Evolutionary conservation across 371 early-diverging fungal genomes (phyloP).

Genomic region (Circinella minor): DNA sequence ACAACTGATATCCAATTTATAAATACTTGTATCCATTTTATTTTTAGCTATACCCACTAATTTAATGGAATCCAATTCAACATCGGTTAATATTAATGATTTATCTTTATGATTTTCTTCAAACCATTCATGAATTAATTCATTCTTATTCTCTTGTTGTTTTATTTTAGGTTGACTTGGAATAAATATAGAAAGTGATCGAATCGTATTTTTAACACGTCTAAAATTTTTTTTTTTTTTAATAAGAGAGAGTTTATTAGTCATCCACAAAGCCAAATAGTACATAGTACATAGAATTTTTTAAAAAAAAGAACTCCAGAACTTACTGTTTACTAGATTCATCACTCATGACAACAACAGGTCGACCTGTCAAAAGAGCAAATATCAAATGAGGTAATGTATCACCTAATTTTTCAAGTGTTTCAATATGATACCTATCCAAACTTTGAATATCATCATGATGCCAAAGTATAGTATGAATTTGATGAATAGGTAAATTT

Average conservation of each 20-base stretch:
- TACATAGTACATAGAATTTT: neutral
- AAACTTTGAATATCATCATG: neutral
- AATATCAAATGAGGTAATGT: slow-evolving; percentile 40
- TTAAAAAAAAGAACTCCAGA: neutral
- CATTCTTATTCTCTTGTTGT: slow-evolving; percentile 24
- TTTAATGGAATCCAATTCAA: slow-evolving; percentile 31
- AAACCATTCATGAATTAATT: slow-evolving; percentile 35
- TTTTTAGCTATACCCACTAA: slow-evolving; percentile 37
- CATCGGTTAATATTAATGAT: slow-evolving; percentile 24
- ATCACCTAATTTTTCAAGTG: slow-evolving; percentile 7
- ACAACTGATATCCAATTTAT: slow-evolving; percentile 41
- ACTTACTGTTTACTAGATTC: neutral
- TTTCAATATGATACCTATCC: slow-evolving; percentile 1
- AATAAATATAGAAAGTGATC: slow-evolving; percentile 43
- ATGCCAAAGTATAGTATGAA: slow-evolving; percentile 6
- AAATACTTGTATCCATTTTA: slow-evolving; percentile 41
- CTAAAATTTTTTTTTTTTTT: slow-evolving; percentile 16
- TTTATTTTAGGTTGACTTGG: slow-evolving; percentile 32
- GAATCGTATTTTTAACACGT: slow-evolving; percentile 34
- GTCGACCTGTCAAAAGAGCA: slow-evolving; percentile 46
- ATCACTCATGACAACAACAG: slow-evolving; percentile 36
- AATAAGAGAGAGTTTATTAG: neutral
- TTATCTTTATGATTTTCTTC: neutral
- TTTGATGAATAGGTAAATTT: neutral
- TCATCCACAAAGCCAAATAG: no score